phyloP scores from a whole-genome alignment of 148 eudicot genomes.

The Limonium bicolor region DNA sequence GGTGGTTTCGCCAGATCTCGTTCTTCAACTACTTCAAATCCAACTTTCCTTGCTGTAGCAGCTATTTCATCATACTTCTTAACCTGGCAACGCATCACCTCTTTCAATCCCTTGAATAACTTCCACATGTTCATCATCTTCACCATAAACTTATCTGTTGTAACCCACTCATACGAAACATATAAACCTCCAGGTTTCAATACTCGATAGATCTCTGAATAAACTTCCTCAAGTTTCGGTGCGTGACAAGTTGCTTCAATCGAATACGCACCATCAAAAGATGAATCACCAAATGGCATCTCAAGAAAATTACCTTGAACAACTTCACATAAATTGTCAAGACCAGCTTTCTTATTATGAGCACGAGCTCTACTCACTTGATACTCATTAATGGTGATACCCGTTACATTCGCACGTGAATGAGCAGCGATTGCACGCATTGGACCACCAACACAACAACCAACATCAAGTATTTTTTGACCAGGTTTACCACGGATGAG shows the following conservation, averaged over 20 bases:
- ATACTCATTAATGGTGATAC: constrained; percentile 43
- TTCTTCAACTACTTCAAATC: constrained; percentile 30
- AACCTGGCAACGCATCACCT: constrained; percentile 37
- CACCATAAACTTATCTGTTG: constrained; percentile 21
- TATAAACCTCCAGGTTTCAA: constrained; percentile 33
- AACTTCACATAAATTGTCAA: constrained; percentile 29
- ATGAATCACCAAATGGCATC: constrained; percentile 24
- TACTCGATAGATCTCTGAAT: constrained; percentile 27
- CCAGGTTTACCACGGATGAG: constrained; percentile 24
- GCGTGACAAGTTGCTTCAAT: constrained; percentile 52
- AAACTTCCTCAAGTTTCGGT: constrained; percentile 34
- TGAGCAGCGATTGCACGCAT: constrained; percentile 52
- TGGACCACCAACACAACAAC: constrained; percentile 48
- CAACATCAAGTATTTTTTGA: constrained; percentile 29
- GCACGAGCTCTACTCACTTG: constrained; percentile 26
- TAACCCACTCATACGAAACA: constrained; percentile 48
- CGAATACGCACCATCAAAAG: constrained; percentile 40
- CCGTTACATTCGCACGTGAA: constrained; percentile 28
- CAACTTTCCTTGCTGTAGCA: constrained; percentile 21
- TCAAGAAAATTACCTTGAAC: constrained; percentile 34
- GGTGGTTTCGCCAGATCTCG: constrained; percentile 32
- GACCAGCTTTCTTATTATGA: constrained; percentile 43
- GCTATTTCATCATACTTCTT: constrained; percentile 20
- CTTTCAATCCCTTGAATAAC: constrained; percentile 37
- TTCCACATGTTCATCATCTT: constrained; percentile 22